These are phyloP conservation scores for Fusarium bulbicola DNA, from an alignment of 2,329 filamentous ascomycete species.

Conservation along the genomic window DNA sequence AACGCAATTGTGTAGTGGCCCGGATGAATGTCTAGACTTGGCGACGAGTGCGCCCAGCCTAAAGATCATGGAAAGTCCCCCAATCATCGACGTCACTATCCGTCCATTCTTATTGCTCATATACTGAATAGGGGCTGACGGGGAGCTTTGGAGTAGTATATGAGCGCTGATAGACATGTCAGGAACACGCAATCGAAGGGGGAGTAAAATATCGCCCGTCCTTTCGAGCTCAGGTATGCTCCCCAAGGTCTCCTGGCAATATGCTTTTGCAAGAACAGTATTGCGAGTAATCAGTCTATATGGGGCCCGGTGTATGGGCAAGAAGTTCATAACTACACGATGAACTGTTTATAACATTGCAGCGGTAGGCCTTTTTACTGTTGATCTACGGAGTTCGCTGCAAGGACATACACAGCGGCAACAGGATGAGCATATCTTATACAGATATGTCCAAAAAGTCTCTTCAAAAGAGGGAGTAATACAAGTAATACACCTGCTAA, in stretches of 20 bases:
- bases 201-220: background rate
- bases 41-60: background rate
- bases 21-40: background rate
- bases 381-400: background rate
- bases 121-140: background rate
- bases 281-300: background rate
- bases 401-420: background rate
- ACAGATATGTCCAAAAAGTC: fast-evolving
- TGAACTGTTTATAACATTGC: fast-evolving
- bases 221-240: background rate
- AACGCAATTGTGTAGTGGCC: background rate
- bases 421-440: background rate
- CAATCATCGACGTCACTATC: background rate
- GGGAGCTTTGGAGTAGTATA: background rate
- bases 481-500: background rate
- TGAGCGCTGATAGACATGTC: background rate
- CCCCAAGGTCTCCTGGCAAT: background rate
- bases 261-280: background rate
- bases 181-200: too few relatives aligned
- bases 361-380: background rate
- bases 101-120: too few relatives aligned
- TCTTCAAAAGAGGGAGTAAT: background rate
- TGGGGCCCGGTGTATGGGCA: background rate
- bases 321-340: background rate
- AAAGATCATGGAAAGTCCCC: background rate